Evolutionary conservation across 208 protist species (phyloP), one percentile per base, ranked within the genome.

Genomic region (Trypanosoma conorhini): DNA sequence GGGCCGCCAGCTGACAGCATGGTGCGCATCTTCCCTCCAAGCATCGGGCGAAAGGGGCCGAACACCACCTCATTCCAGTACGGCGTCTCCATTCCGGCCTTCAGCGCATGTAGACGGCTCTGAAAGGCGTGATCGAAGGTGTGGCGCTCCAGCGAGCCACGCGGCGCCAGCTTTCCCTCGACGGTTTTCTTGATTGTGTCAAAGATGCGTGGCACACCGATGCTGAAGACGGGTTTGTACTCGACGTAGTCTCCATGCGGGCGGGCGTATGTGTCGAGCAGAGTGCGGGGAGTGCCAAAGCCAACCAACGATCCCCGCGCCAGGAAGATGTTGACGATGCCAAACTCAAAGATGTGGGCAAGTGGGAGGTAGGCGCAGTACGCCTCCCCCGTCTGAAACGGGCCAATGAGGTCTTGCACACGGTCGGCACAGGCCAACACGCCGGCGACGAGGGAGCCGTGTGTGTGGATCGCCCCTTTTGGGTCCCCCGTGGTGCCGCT

Each of bases 271-370:
- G 62, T 70, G 74, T 91, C 83, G 13, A 80, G 92, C 51, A 97
- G 76, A 44, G 93, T 96, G 51, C 89, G 86, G 28, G 88, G 88
- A n/a, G 28, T 78, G 58, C 88, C 89, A 73, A 91, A 97, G 72
- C 89, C 77, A 67, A 97, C 75, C 48, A 86, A 40, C 17, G 64
- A 75, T 40, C 91, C 90, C 19, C 87, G 72, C 1, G 70, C 48
- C n/a, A 98, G 57, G 40, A 97, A 72, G 62, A 94, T 70, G 38
- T 62, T 85, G 67, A 93, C 66, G 21, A 77, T 84, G 9, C 73
- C 64, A 51, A 97, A 80, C 81, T 98, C 96, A 30, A 98, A 89
- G 63, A 98, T 96, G 84, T 98, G 96, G 12, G 92, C 93, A 0
- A 89, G 54, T 30, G 96, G 96, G 22, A 98, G 86, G 68, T 97